These are phyloP conservation scores for Aspergillus versicolor DNA, from an alignment of 2,329 filamentous ascomycete species.

Conservation along the genomic window DNA sequence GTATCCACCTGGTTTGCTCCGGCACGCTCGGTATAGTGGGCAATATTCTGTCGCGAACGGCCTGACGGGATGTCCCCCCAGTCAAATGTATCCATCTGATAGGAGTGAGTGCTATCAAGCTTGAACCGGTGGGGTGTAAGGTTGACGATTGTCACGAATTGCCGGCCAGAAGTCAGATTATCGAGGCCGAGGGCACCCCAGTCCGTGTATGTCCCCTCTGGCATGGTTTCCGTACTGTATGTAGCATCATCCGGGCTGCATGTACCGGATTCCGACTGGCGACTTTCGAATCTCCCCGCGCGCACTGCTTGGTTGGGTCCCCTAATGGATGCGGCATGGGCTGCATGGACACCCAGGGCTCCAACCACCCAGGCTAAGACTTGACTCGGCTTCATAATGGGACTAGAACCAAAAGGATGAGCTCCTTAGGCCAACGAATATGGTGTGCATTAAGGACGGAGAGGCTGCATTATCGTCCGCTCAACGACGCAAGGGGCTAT, in stretches of 20 bases:
- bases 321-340: neutral
- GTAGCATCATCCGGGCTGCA: conserved; percentile 5
- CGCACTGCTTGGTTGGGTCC: neutral
- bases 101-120: conserved; percentile 7
- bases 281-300: neutral
- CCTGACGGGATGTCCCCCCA: conserved; percentile 12
- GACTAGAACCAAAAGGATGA: neutral
- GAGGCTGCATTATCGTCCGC: neutral
- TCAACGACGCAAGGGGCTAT: neutral
- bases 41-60: conserved; percentile 9
- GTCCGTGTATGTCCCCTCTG: conserved; percentile 8
- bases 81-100: conserved; percentile 11
- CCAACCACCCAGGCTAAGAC: neutral
- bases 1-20: conserved; percentile 4
- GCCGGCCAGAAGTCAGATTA: conserved; percentile 1
- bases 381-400: neutral
- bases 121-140: conserved; percentile 10
- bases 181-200: conserved; percentile 6
- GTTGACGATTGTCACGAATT: conserved; percentile 11
- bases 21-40: neutral
- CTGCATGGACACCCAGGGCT: neutral
- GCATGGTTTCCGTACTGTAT: conserved; percentile 9
- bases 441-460: neutral
- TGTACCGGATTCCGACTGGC: neutral
- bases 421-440: neutral